Percentiles rank a stretch among this genome's conserved stretches.
Evolutionary conservation across 148 eudicot species (phyloP).

Genomic region (Agrostemma githago): DNA sequence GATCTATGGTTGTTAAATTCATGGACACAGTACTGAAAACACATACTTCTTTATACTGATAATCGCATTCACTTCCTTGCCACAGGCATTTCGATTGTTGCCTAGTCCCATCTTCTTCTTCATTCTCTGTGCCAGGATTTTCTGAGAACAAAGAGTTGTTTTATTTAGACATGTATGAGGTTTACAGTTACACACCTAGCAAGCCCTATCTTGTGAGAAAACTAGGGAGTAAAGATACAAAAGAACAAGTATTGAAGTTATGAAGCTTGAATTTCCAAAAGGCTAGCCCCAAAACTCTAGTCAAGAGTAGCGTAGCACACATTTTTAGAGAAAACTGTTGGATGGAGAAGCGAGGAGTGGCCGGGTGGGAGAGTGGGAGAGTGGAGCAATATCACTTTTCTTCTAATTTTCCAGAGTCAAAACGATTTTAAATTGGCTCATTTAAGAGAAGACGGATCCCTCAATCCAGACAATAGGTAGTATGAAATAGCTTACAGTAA

Average conservation of each 20-base stretch:
- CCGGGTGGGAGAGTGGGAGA: too few relatives aligned
- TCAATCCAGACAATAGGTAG: too few relatives aligned
- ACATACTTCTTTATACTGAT: conserved; percentile 41
- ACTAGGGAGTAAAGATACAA: not conserved
- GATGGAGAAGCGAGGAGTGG: not conserved
- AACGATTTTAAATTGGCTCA: too few relatives aligned
- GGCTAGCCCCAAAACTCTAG: not conserved
- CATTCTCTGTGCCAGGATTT: conserved; percentile 15
- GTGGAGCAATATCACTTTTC: too few relatives aligned
- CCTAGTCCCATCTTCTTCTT: conserved; percentile 20
- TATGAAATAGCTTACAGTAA: not conserved
- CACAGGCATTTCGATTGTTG: conserved; percentile 22
- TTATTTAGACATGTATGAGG: not conserved
- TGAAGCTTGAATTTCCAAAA: not conserved
- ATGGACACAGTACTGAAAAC: not conserved
- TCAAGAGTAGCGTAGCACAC: not conserved
- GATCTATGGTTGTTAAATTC: conserved; percentile 3
- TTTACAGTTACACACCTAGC: not conserved
- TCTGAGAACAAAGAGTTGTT: not conserved
- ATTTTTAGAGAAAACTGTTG: conserved; percentile 1
- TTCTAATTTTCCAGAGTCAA: too few relatives aligned
- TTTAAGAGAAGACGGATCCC: too few relatives aligned
- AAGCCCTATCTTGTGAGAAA: not conserved
- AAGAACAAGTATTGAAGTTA: not conserved
- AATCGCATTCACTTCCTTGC: conserved; percentile 40